A percentile compares a stretch with the other conserved stretches of the same genome.
These are phyloP conservation scores for Leptographium lundbergii DNA, from an alignment of 2,329 filamentous ascomycete species.

Conservation along the genomic window DNA sequence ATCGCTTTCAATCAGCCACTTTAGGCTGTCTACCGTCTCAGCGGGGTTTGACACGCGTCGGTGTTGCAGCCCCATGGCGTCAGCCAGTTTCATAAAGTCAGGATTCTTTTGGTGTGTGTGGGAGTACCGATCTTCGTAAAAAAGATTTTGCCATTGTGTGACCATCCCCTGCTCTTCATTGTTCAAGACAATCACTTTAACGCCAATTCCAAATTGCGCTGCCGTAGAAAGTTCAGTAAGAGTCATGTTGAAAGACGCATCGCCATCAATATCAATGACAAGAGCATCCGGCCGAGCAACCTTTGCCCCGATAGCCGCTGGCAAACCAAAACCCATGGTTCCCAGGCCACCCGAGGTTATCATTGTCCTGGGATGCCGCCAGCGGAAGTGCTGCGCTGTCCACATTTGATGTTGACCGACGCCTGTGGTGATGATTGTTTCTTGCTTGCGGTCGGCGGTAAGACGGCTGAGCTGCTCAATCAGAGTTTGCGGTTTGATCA, in stretches of 20 bases:
- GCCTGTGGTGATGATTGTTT: slow-evolving; percentile 82
- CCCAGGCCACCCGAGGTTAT: slow-evolving; percentile 92
- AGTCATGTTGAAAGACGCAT: slow-evolving; percentile 99
- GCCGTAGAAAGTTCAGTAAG: slow-evolving; percentile 89
- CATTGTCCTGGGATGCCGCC: slow-evolving; percentile 84
- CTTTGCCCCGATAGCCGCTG: slow-evolving; percentile 90
- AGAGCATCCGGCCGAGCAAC: slow-evolving; percentile 64
- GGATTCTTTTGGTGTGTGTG: slow-evolving; percentile 93
- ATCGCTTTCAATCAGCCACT: slow-evolving; percentile 80
- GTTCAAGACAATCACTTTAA: slow-evolving; percentile 90
- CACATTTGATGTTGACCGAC: slow-evolving; percentile 99
- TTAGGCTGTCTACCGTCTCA: slow-evolving; percentile 64
- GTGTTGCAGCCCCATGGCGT: slow-evolving; percentile 79
- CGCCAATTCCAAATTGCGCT: slow-evolving; percentile 88
- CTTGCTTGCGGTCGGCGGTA: slow-evolving; percentile 65
- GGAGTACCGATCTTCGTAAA: slow-evolving; percentile 86
- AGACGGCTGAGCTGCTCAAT: slow-evolving; percentile 84
- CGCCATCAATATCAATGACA: slow-evolving; percentile 92
- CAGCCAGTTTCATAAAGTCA: slow-evolving; percentile 87
- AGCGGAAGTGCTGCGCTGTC: slow-evolving; percentile 92
- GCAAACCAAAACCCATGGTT: slow-evolving; percentile 92
- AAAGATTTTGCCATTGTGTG: slow-evolving; percentile 95
- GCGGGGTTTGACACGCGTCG: slow-evolving; percentile 59
- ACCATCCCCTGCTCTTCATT: slow-evolving; percentile 99
- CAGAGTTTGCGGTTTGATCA: slow-evolving; percentile 90